Evolutionary conservation across 176 grass and related monocot species (phyloP).

Genomic region (Oryza nivara): DNA sequence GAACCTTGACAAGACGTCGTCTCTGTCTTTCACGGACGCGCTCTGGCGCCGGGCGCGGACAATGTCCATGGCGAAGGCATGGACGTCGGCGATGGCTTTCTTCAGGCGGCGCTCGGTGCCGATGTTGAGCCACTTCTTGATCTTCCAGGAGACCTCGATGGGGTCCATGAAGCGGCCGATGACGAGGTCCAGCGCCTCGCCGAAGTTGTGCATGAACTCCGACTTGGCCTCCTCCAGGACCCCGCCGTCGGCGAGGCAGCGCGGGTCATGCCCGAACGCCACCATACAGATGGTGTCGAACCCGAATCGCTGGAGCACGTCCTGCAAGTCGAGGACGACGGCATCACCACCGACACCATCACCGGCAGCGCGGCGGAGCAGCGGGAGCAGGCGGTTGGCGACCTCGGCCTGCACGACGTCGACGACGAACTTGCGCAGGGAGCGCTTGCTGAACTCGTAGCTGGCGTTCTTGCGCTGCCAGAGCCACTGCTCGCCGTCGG

Average conservation of each 20-base stretch:
- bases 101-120: constrained; percentile 42
- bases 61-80: constrained; percentile 50
- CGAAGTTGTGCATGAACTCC: constrained; percentile 49
- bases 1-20: constrained; percentile 49
- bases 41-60: constrained; percentile 35
- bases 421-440: constrained; percentile 25
- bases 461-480: constrained; percentile 47
- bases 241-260: constrained; percentile 44
- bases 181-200: constrained; percentile 48
- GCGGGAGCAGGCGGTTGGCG: constrained; percentile 29
- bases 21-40: constrained; percentile 7
- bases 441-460: constrained; percentile 41
- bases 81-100: constrained; percentile 39
- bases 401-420: constrained; percentile 43
- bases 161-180: constrained; percentile 41
- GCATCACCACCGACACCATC: too few species aligned
- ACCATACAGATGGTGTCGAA: constrained; percentile 76
- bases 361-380: constrained; percentile 2
- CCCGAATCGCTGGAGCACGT: constrained; percentile 52
- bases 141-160: constrained; percentile 31
- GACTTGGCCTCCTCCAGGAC: background rate
- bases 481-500: constrained; percentile 41
- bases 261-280: constrained; percentile 54
- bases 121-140: constrained; percentile 60
- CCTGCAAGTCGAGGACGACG: constrained; percentile 18